These are phyloP conservation scores for Thymus mandschuricus DNA, from an alignment of 257 asterid genomes.

Conservation along the genomic window DNA sequence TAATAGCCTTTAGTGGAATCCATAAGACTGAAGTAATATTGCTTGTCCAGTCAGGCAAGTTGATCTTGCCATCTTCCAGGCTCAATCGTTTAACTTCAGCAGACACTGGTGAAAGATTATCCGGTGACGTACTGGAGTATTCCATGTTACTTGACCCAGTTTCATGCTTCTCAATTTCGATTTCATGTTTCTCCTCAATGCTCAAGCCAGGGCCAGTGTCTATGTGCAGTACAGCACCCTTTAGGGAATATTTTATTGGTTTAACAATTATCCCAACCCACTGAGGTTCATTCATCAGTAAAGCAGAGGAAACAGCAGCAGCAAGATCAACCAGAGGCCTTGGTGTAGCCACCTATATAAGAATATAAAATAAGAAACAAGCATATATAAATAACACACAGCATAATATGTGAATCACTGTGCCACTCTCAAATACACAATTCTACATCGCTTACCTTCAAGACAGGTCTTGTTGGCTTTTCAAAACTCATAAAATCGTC, in stretches of 20 bases:
- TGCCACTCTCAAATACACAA: no score
- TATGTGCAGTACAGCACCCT: slow-evolving; percentile 85
- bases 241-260: slow-evolving; percentile 84
- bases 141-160: slow-evolving; percentile 38
- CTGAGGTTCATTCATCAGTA: slow-evolving; percentile 92
- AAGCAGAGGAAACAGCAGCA: slow-evolving; percentile 94
- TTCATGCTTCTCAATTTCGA: slow-evolving; percentile 81
- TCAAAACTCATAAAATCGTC: slow-evolving; percentile 98
- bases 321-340: slow-evolving; percentile 95
- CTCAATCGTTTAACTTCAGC: slow-evolving; percentile 58
- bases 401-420: slow-evolving; percentile 9
- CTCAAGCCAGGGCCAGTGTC: slow-evolving; percentile 96
- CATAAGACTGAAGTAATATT: slow-evolving; percentile 76
- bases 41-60: slow-evolving; percentile 91
- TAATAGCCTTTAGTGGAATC: slow-evolving; percentile 81
- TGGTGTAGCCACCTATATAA: slow-evolving; percentile 78
- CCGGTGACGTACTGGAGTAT: slow-evolving; percentile 33
- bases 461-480: slow-evolving; percentile 92
- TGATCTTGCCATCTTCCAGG: slow-evolving; percentile 68
- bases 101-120: slow-evolving; percentile 39
- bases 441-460: slow-evolving; percentile 59
- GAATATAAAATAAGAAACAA: slow-evolving; percentile 23
- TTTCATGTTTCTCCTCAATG: slow-evolving; percentile 66
- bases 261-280: slow-evolving; percentile 89
- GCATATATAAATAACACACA: slow-evolving; percentile 8